These are phyloP conservation scores for Nothomitra cinnamomea DNA, from an alignment of 2,329 filamentous ascomycete genomes.

Conservation along the genomic window DNA sequence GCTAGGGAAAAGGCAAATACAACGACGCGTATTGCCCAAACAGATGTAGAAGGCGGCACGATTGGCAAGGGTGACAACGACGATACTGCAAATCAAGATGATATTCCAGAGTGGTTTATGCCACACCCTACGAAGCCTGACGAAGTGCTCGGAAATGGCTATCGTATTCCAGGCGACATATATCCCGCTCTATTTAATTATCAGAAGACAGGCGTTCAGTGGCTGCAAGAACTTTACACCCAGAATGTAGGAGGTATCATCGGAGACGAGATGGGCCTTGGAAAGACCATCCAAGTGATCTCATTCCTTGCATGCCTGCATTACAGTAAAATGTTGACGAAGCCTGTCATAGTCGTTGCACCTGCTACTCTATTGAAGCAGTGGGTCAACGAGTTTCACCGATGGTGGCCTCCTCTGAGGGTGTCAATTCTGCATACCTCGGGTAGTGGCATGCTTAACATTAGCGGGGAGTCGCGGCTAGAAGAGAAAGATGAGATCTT, in stretches of 20 bases:
- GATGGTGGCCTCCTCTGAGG: slow-evolving; percentile 97
- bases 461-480: slow-evolving; percentile 39
- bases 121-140: slow-evolving; percentile 73
- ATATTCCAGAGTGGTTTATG: slow-evolving; percentile 52
- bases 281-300: slow-evolving; percentile 73
- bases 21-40: slow-evolving; percentile 17
- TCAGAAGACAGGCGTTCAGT: slow-evolving; percentile 91
- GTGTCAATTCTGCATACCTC: slow-evolving; percentile 92
- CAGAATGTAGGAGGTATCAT: slow-evolving; percentile 88
- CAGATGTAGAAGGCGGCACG: slow-evolving; percentile 15
- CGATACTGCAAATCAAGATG: slow-evolving; percentile 19
- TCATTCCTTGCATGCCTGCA: slow-evolving; percentile 81
- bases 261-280: slow-evolving; percentile 97
- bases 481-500: slow-evolving; percentile 38
- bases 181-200: slow-evolving; percentile 88
- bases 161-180: slow-evolving; percentile 80
- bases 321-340: slow-evolving; percentile 69
- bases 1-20: slow-evolving; percentile 28
- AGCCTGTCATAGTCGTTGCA: slow-evolving; percentile 79
- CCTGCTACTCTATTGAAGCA: slow-evolving; percentile 91
- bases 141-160: slow-evolving; percentile 53
- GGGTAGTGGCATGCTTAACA: slow-evolving; percentile 87
- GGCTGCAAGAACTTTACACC: slow-evolving; percentile 82
- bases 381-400: slow-evolving; percentile 97
- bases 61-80: slow-evolving; percentile 18